Evolutionary conservation across 73 alveolate species (phyloP).

Genomic region (Breviolum minutum): DNA sequence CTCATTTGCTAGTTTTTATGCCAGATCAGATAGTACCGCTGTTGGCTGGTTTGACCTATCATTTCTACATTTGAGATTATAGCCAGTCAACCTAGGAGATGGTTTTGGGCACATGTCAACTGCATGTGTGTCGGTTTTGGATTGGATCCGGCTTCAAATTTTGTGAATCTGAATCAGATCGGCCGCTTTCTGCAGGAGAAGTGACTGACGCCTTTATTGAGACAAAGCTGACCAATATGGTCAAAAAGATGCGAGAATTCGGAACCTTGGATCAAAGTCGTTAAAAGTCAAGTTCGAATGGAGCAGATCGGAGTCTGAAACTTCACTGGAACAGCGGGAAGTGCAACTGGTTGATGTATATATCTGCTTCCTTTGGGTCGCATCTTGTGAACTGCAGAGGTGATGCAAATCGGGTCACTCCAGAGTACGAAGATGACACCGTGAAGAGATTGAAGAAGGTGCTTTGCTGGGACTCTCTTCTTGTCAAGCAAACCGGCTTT

Average conservation of each 20-base stretch:
- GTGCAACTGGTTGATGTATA: background rate
- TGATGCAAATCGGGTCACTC: constrained; percentile 50
- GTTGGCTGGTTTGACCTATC: too few species aligned
- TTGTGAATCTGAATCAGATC: background rate
- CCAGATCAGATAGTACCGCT: background rate
- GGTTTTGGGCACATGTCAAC: too few species aligned
- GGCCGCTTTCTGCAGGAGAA: constrained; percentile 21
- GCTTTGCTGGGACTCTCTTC: background rate
- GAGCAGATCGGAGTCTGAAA: background rate
- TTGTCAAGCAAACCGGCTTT: too few species aligned
- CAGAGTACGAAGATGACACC: constrained; percentile 7
- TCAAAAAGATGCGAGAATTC: constrained; percentile 47
- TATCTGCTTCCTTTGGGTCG: background rate
- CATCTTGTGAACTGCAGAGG: background rate
- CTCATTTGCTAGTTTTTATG: too few species aligned
- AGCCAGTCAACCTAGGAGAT: too few species aligned
- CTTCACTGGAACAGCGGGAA: background rate
- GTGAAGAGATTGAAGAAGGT: constrained; percentile 59
- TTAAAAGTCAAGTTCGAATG: background rate
- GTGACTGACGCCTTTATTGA: constrained; percentile 57
- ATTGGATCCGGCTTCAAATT: background rate
- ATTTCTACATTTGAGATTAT: too few species aligned
- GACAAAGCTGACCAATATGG: constrained; percentile 51
- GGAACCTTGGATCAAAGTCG: constrained; percentile 37
- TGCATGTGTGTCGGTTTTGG: background rate